phyloP scores from a whole-genome alignment of 164 flowering plant genomes.

The Liriodendron chinense region DNA sequence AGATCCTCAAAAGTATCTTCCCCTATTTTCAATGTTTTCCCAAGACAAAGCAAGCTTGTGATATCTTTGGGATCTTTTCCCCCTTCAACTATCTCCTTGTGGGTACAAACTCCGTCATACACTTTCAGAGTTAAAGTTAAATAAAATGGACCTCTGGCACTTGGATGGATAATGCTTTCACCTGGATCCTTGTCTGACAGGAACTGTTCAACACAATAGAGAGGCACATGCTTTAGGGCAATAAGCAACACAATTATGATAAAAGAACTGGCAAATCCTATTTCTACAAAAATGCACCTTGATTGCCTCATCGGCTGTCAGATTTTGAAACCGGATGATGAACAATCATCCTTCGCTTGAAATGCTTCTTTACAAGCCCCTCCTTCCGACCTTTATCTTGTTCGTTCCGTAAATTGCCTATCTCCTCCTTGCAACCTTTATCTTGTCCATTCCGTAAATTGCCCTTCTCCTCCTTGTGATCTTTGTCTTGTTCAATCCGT shows the following conservation, averaged over 20 bases:
- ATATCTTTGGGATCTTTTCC: constrained; percentile 93
- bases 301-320: constrained; percentile 87
- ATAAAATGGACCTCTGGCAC: constrained; percentile 82
- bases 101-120: constrained; percentile 89
- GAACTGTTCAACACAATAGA: constrained; percentile 38
- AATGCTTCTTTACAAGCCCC: constrained; percentile 87
- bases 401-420: constrained; percentile 64
- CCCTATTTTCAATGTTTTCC: constrained; percentile 86
- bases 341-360: constrained; percentile 91
- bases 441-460: constrained; percentile 33
- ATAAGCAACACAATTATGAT: too few species aligned
- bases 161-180: constrained; percentile 88
- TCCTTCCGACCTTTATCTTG: constrained; percentile 78
- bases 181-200: constrained; percentile 88
- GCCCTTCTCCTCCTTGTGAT: constrained; percentile 68
- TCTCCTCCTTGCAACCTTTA: constrained; percentile 63
- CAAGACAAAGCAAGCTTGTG: constrained; percentile 85
- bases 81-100: constrained; percentile 86
- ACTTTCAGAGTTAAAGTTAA: constrained; percentile 84
- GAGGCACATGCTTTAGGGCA: not conserved
- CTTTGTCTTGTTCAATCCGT: constrained; percentile 64
- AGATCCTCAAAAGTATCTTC: constrained; percentile 95
- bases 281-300: constrained; percentile 41
- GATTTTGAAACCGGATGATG: constrained; percentile 90
- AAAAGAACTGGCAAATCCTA: too few species aligned